Evolutionary conservation across 2,329 filamentous ascomycete species (phyloP).

Genomic region (Zasmidium citrigriseum): DNA sequence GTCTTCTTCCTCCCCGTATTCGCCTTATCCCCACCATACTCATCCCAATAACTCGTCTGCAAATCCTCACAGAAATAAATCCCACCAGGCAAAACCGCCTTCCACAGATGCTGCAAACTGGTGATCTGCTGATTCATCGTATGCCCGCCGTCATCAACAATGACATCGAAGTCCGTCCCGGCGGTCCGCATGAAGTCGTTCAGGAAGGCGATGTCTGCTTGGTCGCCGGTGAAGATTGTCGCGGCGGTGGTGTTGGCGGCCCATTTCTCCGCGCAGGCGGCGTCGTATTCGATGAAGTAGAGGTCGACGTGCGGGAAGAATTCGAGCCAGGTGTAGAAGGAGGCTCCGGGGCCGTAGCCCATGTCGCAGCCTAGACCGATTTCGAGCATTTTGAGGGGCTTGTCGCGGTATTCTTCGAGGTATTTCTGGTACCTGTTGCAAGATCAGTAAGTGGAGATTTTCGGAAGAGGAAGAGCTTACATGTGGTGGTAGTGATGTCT

Average conservation of each 20-base stretch:
- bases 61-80: conserved; percentile 32
- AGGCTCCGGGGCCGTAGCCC: conserved; percentile 41
- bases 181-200: conserved; percentile 36
- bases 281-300: conserved; percentile 46
- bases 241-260: conserved; percentile 37
- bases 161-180: conserved; percentile 42
- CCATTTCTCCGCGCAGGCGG: conserved; percentile 40
- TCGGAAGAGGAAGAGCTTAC: conserved; percentile 5
- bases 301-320: conserved; percentile 43
- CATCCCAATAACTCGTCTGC: conserved; percentile 27
- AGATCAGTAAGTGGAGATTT: not conserved
- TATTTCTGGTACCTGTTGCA: conserved; percentile 40
- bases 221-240: conserved; percentile 45
- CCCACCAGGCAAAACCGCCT: conserved; percentile 38
- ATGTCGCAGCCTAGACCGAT: conserved; percentile 46
- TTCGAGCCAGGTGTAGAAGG: conserved; percentile 45
- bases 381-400: conserved; percentile 43
- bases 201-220: conserved; percentile 42
- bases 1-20: conserved; percentile 21
- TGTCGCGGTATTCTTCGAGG: conserved; percentile 35
- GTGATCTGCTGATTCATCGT: conserved; percentile 42
- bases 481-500: conserved; percentile 43
- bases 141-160: conserved; percentile 45
- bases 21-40: conserved; percentile 26
- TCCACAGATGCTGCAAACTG: conserved; percentile 40